Evolutionary conservation across 495 filamentous ascomycete genomes (phyloP), one percentile per base, ranked within the genome.

Genomic region (Aspergillus taichungensis): DNA sequence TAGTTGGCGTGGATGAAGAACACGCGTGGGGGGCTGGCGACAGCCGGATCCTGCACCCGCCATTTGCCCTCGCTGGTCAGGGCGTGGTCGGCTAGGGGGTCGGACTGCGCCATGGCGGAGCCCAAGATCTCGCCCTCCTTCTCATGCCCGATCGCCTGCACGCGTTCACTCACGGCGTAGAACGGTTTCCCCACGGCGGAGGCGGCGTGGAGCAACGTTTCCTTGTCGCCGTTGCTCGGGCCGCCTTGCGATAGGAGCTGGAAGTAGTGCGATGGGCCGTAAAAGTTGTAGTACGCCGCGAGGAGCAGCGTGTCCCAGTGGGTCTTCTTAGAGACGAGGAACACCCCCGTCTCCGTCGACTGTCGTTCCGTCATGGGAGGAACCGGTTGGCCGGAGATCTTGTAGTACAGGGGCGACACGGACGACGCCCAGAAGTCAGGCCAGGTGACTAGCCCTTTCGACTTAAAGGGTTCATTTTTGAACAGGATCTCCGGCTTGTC

Each of bases 151-250:
- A 73, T 49, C 0, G 66, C 59, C 38, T 59, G 51, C 40, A 78
- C 65, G 45, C 51, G 45, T 32, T 67, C 65, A 31, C 62, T 68
- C 14, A 83, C 75, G 14, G 70, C 55, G 47, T 76, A 79, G 53
- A 70, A 78, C 0, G 73, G 61, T 13, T 63, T 53, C 6, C 66
- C 60, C 5, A 80, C 54, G 5, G 69, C 73, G 3, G 65, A 51
- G 1, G 80, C 78, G 0, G 78, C 79, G 7, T 72, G 60, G 3
- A 78, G 51, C 39, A 83, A 83, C 3, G 76, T 83, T 50, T 84
- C 80, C 56, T 83, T 84, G 53, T 84, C 81, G 1, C 80, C 79
- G 45, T 80, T 66, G 3, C 79, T 79, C 1, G 71, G 66, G 0
- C 63, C 73, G 6, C 76, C 74, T 54, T 80, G 79, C 6, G 67